Evolutionary conservation across 2,329 filamentous ascomycete species (phyloP).

Genomic region (Stachybotrys echinatus): DNA sequence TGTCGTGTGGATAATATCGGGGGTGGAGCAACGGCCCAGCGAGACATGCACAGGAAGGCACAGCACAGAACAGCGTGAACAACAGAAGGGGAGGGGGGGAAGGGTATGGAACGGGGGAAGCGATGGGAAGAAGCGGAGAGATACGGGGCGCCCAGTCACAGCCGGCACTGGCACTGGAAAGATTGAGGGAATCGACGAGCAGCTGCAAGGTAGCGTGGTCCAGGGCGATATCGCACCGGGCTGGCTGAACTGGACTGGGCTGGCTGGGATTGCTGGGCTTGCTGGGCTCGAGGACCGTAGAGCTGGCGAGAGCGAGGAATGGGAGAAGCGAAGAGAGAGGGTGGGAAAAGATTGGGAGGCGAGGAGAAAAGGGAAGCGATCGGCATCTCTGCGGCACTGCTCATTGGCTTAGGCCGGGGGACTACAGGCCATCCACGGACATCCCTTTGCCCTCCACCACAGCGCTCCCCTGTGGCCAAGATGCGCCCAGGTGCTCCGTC

Average conservation of each 20-base stretch:
- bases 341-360: not conserved
- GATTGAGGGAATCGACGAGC: too few species aligned
- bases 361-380: not conserved
- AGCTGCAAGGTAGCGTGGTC: too few species aligned
- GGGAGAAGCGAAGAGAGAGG: not conserved
- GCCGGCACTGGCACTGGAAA: not conserved
- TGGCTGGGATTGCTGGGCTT: not conserved
- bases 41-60: not conserved
- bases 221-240: too few species aligned
- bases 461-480: not conserved
- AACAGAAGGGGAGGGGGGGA: not conserved
- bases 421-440: not conserved
- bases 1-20: constrained; percentile 1
- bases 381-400: not conserved
- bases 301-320: not conserved
- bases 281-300: not conserved
- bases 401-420: not conserved
- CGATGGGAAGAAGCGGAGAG: not conserved
- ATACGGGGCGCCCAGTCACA: too few species aligned
- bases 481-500: not conserved
- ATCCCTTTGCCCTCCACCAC: not conserved
- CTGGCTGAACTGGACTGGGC: not conserved
- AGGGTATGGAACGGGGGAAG: not conserved
- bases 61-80: not conserved
- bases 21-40: not conserved